phyloP scores from a whole-genome alignment of 1,284 basidiomycete species.

The Quambalaria eucalypti region DNA sequence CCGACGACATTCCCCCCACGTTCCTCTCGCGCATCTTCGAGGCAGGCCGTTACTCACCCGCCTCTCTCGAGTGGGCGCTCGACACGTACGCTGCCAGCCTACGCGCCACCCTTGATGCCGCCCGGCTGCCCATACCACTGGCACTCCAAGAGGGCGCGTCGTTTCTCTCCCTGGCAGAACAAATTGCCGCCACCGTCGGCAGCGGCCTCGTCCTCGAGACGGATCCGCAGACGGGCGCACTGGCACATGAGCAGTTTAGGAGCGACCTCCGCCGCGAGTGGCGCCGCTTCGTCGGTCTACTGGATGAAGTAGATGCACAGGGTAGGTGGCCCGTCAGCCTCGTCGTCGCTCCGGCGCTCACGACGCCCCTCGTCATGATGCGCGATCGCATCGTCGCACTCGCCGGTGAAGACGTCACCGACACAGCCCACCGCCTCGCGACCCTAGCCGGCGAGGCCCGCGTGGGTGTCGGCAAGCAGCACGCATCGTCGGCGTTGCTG shows the following conservation, averaged over 20 bases:
- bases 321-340: slow-evolving; percentile 32
- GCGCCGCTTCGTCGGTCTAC: slow-evolving; percentile 33
- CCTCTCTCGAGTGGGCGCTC: slow-evolving; percentile 12
- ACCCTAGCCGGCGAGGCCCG: no score
- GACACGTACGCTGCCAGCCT: background rate
- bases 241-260: slow-evolving; percentile 22
- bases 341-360: background rate
- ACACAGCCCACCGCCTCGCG: no score
- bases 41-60: slow-evolving; percentile 29
- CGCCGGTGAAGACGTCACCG: no score
- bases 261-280: slow-evolving; percentile 23
- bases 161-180: slow-evolving; percentile 12
- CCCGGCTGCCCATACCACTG: background rate
- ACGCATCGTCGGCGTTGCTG: no score
- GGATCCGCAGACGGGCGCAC: slow-evolving; percentile 20
- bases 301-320: slow-evolving; percentile 31
- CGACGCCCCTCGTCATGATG: background rate
- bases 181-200: slow-evolving; percentile 19
- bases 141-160: background rate
- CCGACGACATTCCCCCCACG: slow-evolving; percentile 19
- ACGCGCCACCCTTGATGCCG: background rate
- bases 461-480: no score
- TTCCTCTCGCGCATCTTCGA: slow-evolving; percentile 33
- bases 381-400: background rate
- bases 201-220: slow-evolving; percentile 17